Evolutionary conservation across 2,329 filamentous ascomycete genomes (phyloP), one percentile per base, ranked within the genome.

Genomic region (Zalaria sp.): DNA sequence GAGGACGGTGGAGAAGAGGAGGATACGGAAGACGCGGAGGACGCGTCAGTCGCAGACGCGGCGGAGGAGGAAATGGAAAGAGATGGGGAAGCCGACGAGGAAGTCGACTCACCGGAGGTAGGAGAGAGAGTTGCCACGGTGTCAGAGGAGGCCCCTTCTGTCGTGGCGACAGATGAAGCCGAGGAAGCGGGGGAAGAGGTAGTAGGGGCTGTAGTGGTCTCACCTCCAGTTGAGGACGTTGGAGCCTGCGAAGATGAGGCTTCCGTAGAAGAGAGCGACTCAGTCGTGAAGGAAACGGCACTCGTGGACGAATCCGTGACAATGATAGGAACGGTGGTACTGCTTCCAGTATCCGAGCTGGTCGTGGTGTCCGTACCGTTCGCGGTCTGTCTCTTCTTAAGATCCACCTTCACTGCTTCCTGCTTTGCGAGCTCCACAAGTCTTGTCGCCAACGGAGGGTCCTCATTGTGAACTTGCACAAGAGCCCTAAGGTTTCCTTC

Each of bases 401-500:
- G 51, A 40, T 67, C 62, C 40, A 61, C 53, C 43, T 55, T 55
- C n/a, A 51, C 46, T 25, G 48, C 47, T 41, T 57, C 54, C 35
- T 54, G 53, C 59, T 75, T 77, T 32, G 75, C 81, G 43, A 86
- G 62, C 43, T 76, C 72, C 42, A 81, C 68, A 47, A 84, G 65
- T 44, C 73, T 72, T 6, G 70, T 74, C 11, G 79, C 78, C 32
- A 83, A 65, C 32, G 71, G 67, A 25, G 76, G 71, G 53, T 83
- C 71, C 48, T 72, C 69, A 35, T 67, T 64, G 60, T 77, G 72
- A 27, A 82, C 68, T 29, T 71, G 74, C 57, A 81, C 73, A 42
- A 82, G 67, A 26, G 78, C 79, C 7, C 70, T 66, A 49, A 68
- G 69, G 53, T 82, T 79, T 47, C 76, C 74, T 47, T 73, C 69